Evolutionary conservation across 495 filamentous ascomycete species (phyloP), one percentile per base, ranked within the genome.

Genomic region (Penicillium antarcticum): DNA sequence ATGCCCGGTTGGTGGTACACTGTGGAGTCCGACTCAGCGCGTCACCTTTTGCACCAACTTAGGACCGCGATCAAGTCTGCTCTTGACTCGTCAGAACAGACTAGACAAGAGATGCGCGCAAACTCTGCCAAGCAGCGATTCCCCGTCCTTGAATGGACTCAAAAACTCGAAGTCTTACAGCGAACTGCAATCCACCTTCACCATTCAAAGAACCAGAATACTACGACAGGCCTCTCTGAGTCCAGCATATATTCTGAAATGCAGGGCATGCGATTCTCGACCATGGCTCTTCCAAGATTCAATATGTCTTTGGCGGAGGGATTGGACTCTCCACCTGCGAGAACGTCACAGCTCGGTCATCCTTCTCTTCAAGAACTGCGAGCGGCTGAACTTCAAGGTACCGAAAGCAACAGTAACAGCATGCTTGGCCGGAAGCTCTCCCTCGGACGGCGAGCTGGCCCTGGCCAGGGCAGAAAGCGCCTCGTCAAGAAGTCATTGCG

Each of bases 1-100:
- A 87, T 87, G 83, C 85, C 85, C 5, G 84, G 85, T 13, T 87
- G 82, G 76, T 87, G 83, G 83, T 86, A 78, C 58, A 85, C 82
- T 3, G 74, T 87, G 39, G 63, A 61, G 49, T 58, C 53, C 0
- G 51, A 61, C 39, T 52, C 54, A 0, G 51, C 56, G 32, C 51
- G 41, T 24, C 85, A 88, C 72, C 62, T 87, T 17, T 67, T 86
- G 44, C 75, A 78, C 26, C 85, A 88, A 63, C 82, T 87, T 60
- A 81, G 75, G 51, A 70, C 69, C 36, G 80, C 85, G 11, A 83
- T 87, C 48, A 62, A 77, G 2, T 77, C 74, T 5, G 85, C 85
- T 0, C 65, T 88, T 38, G 75, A 76, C 11, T 85, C 83, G 18
- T 72, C 76, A 32, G 60, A 51, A 14, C 66, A 76, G 32, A 73